Percentiles rank a stretch among this genome's conserved stretches.
These are phyloP conservation scores for Coemansia furcata DNA, from an alignment of 192 early-diverging fungal genomes.

Conservation along the genomic window DNA sequence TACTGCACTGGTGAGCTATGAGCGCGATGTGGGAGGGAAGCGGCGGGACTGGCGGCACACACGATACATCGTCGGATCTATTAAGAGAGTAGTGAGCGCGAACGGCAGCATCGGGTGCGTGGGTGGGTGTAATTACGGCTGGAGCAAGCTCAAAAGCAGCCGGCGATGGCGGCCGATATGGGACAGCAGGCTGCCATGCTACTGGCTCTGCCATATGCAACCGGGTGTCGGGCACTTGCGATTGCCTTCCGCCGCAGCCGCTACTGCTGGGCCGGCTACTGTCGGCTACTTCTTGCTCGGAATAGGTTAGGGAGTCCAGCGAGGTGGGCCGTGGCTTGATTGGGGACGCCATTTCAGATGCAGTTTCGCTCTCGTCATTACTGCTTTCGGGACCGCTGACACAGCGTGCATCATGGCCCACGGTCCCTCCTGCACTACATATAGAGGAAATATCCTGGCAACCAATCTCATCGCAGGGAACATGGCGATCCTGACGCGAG, in stretches of 20 bases:
- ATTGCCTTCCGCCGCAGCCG: background rate
- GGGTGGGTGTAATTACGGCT: background rate
- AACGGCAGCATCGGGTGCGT: background rate
- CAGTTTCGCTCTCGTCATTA: constrained; percentile 4
- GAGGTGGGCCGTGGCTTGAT: constrained; percentile 30
- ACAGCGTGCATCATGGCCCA: background rate
- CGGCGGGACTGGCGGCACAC: constrained; percentile 39
- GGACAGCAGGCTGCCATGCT: background rate
- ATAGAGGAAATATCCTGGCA: background rate
- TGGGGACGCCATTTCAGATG: constrained; percentile 5
- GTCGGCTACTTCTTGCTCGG: constrained; percentile 21
- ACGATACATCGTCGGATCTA: background rate
- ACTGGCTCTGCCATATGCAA: background rate
- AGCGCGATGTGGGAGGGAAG: constrained; percentile 20
- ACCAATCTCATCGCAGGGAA: background rate
- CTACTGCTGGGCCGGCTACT: constrained; percentile 40
- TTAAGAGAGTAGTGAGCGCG: background rate
- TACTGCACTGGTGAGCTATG: background rate
- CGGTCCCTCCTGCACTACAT: constrained; percentile 5
- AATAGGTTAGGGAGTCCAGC: constrained; percentile 27
- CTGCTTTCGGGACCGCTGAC: constrained; percentile 5
- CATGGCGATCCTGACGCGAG: constrained; percentile 5
- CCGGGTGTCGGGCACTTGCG: background rate
- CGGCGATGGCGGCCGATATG: background rate
- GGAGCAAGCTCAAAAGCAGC: background rate